Percentiles rank a stretch among this genome's conserved stretches.
These are phyloP conservation scores for Vaccinium corymbosum DNA, from an alignment of 148 eudicot genomes.

Conservation along the genomic window DNA sequence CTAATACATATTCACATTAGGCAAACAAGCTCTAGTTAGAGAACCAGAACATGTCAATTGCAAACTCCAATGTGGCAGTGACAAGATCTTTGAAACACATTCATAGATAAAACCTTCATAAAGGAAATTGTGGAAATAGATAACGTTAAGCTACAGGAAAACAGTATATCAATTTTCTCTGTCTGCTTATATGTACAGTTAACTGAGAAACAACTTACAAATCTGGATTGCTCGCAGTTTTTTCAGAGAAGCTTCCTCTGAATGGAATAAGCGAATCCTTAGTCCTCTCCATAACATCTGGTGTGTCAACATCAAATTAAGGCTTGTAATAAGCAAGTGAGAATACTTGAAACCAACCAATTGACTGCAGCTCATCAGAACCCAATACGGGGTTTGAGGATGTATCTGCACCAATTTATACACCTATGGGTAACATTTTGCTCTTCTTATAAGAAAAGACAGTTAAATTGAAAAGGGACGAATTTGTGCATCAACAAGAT, in stretches of 20 bases:
- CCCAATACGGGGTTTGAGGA: constrained; percentile 67
- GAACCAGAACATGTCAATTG: not conserved
- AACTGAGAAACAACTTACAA: constrained; percentile 47
- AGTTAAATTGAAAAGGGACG: not conserved
- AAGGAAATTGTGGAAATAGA: not conserved
- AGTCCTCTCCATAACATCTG: constrained; percentile 89
- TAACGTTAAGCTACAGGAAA: not conserved
- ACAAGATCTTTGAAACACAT: too few species aligned
- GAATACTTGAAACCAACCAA: constrained; percentile 80
- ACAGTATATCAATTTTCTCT: not conserved
- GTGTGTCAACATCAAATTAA: constrained; percentile 92
- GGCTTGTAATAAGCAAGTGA: constrained; percentile 78
- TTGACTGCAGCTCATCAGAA: constrained; percentile 62
- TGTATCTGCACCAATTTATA: constrained; percentile 52
- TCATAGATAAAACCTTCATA: too few species aligned
- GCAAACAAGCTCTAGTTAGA: not conserved
- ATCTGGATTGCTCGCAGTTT: constrained; percentile 81
- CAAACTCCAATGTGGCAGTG: not conserved
- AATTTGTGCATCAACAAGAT: not conserved
- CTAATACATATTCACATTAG: not conserved
- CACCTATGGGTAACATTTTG: not conserved
- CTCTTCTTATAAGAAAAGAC: not conserved
- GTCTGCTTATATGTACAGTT: not conserved
- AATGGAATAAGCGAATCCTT: constrained; percentile 93
- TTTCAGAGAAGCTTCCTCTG: constrained; percentile 76